Conservation (phyloP, 108 stramenopile genomes). For the Cyclotella choctawhatcheeana region DNA sequence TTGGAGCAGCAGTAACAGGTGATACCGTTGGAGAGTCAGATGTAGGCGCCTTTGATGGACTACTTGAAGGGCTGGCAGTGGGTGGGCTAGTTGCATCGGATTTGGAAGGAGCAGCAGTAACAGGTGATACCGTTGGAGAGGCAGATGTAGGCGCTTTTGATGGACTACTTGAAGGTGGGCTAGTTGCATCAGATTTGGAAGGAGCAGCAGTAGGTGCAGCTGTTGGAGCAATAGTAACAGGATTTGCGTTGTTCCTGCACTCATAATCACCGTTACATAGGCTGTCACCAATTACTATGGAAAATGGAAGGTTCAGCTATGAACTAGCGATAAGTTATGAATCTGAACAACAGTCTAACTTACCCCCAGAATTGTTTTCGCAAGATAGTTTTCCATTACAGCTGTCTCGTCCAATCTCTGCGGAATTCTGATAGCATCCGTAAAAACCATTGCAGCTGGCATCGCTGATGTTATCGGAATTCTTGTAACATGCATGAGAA, state of each 20-base stretch:
- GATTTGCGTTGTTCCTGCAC: neutral
- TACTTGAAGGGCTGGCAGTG: too few species aligned
- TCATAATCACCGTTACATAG: neutral
- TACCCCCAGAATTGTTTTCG: neutral
- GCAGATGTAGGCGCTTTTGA: too few species aligned
- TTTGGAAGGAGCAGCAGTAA: too few species aligned
- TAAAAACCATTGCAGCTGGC: neutral
- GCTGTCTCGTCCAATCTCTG: neutral
- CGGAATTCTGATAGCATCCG: neutral
- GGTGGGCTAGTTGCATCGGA: too few species aligned
- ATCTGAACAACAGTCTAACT: neutral
- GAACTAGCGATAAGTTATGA: neutral
- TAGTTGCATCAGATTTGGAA: neutral
- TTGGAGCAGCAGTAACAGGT: too few species aligned
- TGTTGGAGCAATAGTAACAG: neutral
- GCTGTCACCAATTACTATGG: neutral
- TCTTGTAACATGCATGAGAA: neutral
- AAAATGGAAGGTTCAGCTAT: neutral
- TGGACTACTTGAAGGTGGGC: neutral
- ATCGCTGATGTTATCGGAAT: neutral
- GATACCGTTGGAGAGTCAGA: too few species aligned
- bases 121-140: too few species aligned
- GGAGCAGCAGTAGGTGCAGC: neutral
- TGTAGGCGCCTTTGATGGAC: too few species aligned
- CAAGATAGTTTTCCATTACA: conserved; percentile 4